A percentile compares a stretch with the other conserved stretches of the same genome.
phyloP scores from a whole-genome alignment of 1,284 basidiomycete species.

The Malassezia nana region DNA sequence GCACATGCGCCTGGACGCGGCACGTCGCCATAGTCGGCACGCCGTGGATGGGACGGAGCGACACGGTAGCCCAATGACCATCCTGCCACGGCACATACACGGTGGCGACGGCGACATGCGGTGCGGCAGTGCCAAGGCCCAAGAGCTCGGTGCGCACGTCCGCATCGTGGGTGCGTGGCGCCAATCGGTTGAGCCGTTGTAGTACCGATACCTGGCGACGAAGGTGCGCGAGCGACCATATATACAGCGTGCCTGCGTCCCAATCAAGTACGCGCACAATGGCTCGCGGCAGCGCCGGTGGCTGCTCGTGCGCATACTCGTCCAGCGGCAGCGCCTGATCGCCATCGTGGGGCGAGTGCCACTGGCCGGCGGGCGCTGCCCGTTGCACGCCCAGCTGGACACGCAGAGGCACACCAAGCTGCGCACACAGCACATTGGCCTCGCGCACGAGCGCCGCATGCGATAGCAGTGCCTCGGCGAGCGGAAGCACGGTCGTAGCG shows the following conservation, averaged over 20 bases:
- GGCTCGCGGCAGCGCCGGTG: not conserved
- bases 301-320: not conserved
- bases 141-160: not conserved
- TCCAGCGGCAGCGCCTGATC: not conserved
- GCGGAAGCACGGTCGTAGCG: constrained; percentile 52
- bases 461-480: constrained; percentile 78
- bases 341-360: not conserved
- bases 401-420: constrained; percentile 66
- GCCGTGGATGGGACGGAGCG: not conserved
- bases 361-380: not conserved
- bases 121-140: not conserved
- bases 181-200: not conserved
- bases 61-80: not conserved
- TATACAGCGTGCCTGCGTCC: not conserved
- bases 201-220: not conserved
- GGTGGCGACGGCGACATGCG: not conserved
- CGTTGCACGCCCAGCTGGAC: constrained; percentile 73
- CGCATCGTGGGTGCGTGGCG: not conserved
- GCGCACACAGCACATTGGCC: constrained; percentile 58
- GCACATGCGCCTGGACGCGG: constrained; percentile 37
- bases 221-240: not conserved
- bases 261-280: constrained; percentile 7
- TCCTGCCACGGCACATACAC: not conserved
- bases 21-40: not conserved
- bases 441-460: constrained; percentile 82